phyloP scores from a whole-genome alignment of 2,329 filamentous ascomycete species.

The Hypoxylon sp. region DNA sequence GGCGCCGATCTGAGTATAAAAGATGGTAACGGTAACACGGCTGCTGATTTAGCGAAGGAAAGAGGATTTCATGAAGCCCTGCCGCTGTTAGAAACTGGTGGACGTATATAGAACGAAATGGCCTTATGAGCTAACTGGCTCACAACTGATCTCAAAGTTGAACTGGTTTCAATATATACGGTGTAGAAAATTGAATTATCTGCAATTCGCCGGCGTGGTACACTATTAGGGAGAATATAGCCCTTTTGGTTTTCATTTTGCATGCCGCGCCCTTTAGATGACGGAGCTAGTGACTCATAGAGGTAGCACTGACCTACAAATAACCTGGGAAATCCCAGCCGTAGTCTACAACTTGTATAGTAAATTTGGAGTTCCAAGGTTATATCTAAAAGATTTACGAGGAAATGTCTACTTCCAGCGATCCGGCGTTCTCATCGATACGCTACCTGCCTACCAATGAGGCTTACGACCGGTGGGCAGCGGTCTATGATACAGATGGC shows the following conservation, averaged over 20 bases:
- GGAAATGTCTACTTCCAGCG: constrained; percentile 24
- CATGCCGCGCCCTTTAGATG: constrained; percentile 6
- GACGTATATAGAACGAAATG: background rate
- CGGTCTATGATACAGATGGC: constrained; percentile 74
- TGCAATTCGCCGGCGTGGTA: background rate
- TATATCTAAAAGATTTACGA: background rate
- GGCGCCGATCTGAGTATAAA: constrained; percentile 5
- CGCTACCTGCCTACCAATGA: constrained; percentile 54
- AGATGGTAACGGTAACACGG: background rate
- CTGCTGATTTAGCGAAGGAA: constrained; percentile 1
- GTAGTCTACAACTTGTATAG: background rate
- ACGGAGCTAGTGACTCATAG: constrained; percentile 23
- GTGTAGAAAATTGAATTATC: background rate
- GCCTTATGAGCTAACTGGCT: constrained; percentile 8
- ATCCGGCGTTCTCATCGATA: constrained; percentile 43
- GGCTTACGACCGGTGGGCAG: constrained; percentile 55
- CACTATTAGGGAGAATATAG: background rate
- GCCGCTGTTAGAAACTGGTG: background rate
- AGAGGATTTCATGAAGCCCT: background rate
- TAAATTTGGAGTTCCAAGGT: background rate
- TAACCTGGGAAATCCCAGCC: background rate
- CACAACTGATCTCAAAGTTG: constrained; percentile 10
- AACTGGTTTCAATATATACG: background rate
- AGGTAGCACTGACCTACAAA: background rate
- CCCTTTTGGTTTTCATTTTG: background rate